Conservation (phyloP, 2,329 filamentous ascomycete genomes). For the Fusarium pilosicola region DNA sequence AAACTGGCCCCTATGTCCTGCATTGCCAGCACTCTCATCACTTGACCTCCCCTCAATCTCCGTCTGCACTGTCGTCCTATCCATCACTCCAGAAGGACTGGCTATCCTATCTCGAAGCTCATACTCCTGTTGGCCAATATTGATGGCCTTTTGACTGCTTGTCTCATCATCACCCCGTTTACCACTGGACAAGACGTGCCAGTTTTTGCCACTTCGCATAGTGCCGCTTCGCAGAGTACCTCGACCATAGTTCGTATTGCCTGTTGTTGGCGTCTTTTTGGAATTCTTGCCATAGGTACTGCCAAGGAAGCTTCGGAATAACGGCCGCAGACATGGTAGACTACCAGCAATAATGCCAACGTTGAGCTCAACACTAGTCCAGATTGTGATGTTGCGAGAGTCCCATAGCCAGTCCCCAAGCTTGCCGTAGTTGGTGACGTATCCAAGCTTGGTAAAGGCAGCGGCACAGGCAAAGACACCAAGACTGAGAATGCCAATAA, state of each 20-base stretch:
- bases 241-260: constrained; percentile 38
- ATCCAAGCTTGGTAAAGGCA: constrained; percentile 54
- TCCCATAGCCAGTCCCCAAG: constrained; percentile 57
- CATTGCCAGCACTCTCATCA: constrained; percentile 37
- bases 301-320: constrained; percentile 48
- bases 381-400: constrained; percentile 58
- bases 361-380: constrained; percentile 54
- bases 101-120: constrained; percentile 41
- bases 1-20: constrained; percentile 3
- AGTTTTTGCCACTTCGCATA: constrained; percentile 36
- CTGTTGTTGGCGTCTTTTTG: constrained; percentile 40
- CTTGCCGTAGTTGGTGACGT: constrained; percentile 52
- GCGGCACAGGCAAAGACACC: constrained; percentile 58
- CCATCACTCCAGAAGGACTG: constrained; percentile 7
- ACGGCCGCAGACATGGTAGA: constrained; percentile 49
- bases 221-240: constrained; percentile 40
- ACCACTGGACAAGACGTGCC: constrained; percentile 39
- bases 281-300: constrained; percentile 46
- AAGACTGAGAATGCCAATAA: constrained; percentile 54
- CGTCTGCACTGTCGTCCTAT: constrained; percentile 36
- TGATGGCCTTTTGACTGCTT: constrained; percentile 46
- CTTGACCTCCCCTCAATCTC: constrained; percentile 38
- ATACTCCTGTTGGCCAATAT: constrained; percentile 35
- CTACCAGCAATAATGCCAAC: constrained; percentile 52
- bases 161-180: constrained; percentile 38